Evolutionary conservation across 805 yeast species (phyloP).

Genomic region (Citeromyces matritensis): DNA sequence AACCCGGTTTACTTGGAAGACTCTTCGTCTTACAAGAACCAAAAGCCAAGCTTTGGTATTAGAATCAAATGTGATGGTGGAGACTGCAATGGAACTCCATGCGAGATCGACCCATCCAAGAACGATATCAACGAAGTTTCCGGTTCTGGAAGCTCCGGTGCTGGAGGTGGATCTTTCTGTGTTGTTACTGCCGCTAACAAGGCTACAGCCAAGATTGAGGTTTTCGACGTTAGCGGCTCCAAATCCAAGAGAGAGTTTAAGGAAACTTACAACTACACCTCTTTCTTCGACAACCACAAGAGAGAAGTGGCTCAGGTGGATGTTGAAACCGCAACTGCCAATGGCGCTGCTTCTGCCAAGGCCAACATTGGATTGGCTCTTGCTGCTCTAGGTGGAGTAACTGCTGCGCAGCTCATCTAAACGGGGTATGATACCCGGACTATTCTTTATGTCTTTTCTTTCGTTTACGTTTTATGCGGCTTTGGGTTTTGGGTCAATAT

Average conservation of each 20-base stretch:
- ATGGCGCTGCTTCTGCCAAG: no score
- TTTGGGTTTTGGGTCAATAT: no score
- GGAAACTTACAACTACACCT: no score
- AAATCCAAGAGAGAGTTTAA: not conserved
- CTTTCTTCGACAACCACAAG: no score
- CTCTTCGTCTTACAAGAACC: constrained; percentile 32
- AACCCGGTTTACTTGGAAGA: constrained; percentile 70
- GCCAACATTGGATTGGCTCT: no score
- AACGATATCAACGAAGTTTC: constrained; percentile 38
- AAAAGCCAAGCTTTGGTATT: constrained; percentile 54
- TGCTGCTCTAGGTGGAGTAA: no score
- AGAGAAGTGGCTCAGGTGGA: no score
- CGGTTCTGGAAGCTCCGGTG: constrained; percentile 30
- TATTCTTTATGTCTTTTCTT: no score
- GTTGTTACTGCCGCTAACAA: constrained; percentile 61
- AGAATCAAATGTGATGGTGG: constrained; percentile 55
- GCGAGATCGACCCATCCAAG: constrained; percentile 65
- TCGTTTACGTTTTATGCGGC: no score
- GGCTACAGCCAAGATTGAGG: constrained; percentile 57
- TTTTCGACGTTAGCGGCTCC: constrained; percentile 24
- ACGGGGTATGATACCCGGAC: no score
- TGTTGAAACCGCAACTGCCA: no score
- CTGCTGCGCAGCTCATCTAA: no score
- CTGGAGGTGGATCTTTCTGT: constrained; percentile 53
- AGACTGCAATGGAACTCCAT: constrained; percentile 63